These are phyloP conservation scores for Ceratocystis variospora DNA, from an alignment of 2,329 filamentous ascomycete species.

Conservation along the genomic window DNA sequence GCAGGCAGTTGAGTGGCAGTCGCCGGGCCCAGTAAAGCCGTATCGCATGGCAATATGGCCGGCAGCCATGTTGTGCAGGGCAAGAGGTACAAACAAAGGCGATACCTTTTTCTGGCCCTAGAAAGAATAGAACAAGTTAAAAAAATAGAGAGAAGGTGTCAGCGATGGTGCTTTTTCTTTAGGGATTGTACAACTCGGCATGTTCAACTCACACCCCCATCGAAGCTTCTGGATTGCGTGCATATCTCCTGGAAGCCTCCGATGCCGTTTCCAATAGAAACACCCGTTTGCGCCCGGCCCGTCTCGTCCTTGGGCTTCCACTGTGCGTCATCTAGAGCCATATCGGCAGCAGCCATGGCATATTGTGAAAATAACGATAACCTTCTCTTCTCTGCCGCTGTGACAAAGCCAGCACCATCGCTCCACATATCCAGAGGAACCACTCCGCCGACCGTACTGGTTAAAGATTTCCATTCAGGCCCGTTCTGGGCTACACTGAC, in stretches of 20 bases:
- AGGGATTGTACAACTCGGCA: neutral
- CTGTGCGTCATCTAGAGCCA: constrained; percentile 70
- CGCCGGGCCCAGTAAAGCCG: constrained; percentile 81
- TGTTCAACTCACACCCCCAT: constrained; percentile 46
- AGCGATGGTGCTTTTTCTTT: neutral
- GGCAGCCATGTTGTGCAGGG: constrained; percentile 88
- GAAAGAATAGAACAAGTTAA: no score
- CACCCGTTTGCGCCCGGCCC: constrained; percentile 58
- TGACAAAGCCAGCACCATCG: constrained; percentile 38
- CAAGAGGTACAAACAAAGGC: constrained; percentile 80
- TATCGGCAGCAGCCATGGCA: constrained; percentile 70
- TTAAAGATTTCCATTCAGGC: constrained; percentile 55
- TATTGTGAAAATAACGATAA: constrained; percentile 92
- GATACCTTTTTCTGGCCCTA: constrained; percentile 89
- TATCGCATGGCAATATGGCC: constrained; percentile 90
- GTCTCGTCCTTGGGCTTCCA: constrained; percentile 56
- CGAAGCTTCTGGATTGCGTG: constrained; percentile 63
- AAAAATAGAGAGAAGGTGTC: constrained; percentile 1
- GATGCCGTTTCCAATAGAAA: constrained; percentile 90
- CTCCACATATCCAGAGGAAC: constrained; percentile 49
- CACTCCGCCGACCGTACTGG: constrained; percentile 72
- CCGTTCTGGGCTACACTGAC: constrained; percentile 52
- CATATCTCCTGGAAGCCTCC: constrained; percentile 89
- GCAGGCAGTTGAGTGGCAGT: constrained; percentile 84
- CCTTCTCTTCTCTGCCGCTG: constrained; percentile 46